phyloP scores from a whole-genome alignment of 2,329 filamentous ascomycete species.

The Neurospora crassa region DNA sequence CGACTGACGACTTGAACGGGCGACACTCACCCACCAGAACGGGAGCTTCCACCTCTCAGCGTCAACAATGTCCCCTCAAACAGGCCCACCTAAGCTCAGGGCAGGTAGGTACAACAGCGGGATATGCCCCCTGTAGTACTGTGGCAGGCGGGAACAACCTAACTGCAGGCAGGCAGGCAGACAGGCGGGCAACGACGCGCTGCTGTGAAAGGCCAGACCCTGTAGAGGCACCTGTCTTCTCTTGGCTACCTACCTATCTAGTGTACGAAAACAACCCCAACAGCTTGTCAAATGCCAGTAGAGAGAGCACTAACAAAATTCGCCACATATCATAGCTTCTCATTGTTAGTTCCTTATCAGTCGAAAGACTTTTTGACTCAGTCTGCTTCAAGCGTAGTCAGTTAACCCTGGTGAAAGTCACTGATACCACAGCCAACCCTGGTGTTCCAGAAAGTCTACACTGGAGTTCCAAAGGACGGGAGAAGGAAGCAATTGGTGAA shows the following conservation, averaged over 20 bases:
- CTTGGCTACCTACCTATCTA: not conserved
- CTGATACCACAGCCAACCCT: not conserved
- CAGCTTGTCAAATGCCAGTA: not conserved
- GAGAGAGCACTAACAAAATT: not conserved
- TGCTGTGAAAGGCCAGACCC: not conserved
- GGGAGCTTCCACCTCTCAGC: constrained; percentile 5
- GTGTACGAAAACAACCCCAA: too few relatives aligned
- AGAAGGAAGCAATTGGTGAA: not conserved
- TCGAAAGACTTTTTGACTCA: not conserved
- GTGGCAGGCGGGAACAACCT: not conserved
- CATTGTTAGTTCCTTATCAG: not conserved
- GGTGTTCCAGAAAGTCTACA: not conserved
- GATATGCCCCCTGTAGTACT: not conserved
- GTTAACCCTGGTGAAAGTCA: not conserved
- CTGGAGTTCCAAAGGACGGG: not conserved
- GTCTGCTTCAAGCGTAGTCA: not conserved
- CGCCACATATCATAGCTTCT: not conserved
- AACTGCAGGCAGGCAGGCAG: not conserved
- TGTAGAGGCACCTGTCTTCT: not conserved
- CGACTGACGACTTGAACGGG: constrained; percentile 7
- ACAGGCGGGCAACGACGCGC: not conserved
- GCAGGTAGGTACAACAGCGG: not conserved
- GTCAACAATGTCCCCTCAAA: not conserved
- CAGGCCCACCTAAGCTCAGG: not conserved
- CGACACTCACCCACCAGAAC: constrained; percentile 9